Base-by-base conservation (phyloP, 1,284 basidiomycete genomes). In the Cronartium quercuum region DNA sequence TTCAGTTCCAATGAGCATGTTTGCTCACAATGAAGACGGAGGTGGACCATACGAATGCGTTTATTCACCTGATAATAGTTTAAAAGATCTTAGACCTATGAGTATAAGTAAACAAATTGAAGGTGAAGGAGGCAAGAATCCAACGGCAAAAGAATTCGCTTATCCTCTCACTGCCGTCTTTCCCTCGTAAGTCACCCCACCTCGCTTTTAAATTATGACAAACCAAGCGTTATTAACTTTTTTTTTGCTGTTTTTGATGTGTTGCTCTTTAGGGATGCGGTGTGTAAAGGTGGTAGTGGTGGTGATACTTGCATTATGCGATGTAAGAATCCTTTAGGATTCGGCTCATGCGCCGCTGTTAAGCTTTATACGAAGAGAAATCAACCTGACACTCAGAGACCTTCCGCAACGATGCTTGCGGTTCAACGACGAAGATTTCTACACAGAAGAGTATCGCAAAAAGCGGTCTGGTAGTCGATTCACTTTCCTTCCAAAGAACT, bases 341-440 rank as follows among this genome's bases (percentile, higher is more conserved):
- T 74, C 51, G 71, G 71, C 29, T 74, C 71, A 9, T 74, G 71
- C 21, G 71, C 71, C 34, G 71, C 71, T 35, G 65, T 74, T 15
- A 64, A 73, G 34, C 69, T 55, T 10, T 73, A 57, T 21, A 57
- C 62, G 42, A 42, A 44, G 18, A 13, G 37, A 15, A 37, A 57
- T 40, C 69, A 58, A 66, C 24, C 35, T 35, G 55, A 29, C 6
- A 7, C 21, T 21, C 40, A 51, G 5, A 7, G n/a, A 55, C 15
- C 18, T 21, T 55, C 51, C 15, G 29, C n/a, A 10, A 29, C 51
- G 0, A 55, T 55, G 7, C 0, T 44, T 29, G 29, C 51, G 51
- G 18, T 21, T 55, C 51, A 55, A 55, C n/a, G 29, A 55, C 51
- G 51, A n/a, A n/a, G n/a, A n/a, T n/a, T n/a, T n/a, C n/a, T n/a